These are phyloP conservation scores for Rhodotorula mucilaginosa DNA, from an alignment of 1,284 basidiomycete species.

Conservation along the genomic window DNA sequence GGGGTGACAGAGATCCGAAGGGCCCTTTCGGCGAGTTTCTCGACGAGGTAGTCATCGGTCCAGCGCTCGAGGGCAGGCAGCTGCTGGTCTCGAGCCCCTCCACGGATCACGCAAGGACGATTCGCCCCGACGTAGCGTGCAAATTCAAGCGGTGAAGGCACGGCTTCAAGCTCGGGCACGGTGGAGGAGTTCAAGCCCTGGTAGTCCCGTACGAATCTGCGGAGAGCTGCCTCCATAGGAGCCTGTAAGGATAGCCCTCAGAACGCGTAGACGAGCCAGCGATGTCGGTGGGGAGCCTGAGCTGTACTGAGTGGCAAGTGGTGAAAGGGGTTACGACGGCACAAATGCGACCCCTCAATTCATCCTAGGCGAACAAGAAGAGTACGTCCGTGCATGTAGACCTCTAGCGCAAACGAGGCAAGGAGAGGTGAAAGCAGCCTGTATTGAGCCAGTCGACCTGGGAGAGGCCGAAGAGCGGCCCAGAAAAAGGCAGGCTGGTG, in stretches of 20 bases:
- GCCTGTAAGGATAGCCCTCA: neutral
- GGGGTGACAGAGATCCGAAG: constrained; percentile 79
- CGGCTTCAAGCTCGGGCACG: constrained; percentile 57
- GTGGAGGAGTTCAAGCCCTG: constrained; percentile 66
- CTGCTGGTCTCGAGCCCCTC: constrained; percentile 29
- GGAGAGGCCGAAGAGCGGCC: no score
- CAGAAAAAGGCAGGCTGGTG: no score
- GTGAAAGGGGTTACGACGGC: no score
- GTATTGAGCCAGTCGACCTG: no score
- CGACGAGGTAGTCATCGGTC: constrained; percentile 63
- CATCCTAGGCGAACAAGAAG: no score
- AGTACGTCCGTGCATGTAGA: no score
- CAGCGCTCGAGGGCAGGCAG: constrained; percentile 52
- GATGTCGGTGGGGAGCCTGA: neutral
- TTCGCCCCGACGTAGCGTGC: constrained; percentile 66
- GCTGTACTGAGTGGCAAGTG: no score
- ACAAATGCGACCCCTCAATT: no score
- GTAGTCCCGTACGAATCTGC: constrained; percentile 13
- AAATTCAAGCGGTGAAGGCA: constrained; percentile 71
- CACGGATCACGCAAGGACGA: constrained; percentile 65
- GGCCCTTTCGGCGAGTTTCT: constrained; percentile 56
- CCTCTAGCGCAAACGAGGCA: no score
- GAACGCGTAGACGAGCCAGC: neutral
- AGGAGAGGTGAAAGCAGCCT: no score
- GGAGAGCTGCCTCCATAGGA: constrained; percentile 8